Evolutionary conservation across 129 eudicot genomes (phyloP).

Genomic region (Escallonia herrerae): DNA sequence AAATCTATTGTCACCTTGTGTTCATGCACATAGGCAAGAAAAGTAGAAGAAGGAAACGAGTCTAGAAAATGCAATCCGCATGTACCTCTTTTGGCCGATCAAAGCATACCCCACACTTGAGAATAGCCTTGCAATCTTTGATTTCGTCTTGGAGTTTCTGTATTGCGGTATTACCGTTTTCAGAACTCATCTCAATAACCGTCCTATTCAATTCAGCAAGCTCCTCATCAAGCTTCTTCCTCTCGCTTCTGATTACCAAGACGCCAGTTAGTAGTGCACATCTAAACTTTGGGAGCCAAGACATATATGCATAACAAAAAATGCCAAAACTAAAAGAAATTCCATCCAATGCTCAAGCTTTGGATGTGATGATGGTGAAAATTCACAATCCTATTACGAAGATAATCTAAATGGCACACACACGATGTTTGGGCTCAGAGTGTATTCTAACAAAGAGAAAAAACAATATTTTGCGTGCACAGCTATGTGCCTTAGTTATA

Average conservation of each 20-base stretch:
- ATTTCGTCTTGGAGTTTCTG: slow-evolving; percentile 92
- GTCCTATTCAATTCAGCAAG: slow-evolving; percentile 51
- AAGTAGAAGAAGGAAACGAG: not conserved
- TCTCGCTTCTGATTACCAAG: slow-evolving; percentile 40
- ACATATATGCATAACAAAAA: not conserved
- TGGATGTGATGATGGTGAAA: too few species aligned
- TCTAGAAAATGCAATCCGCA: not conserved
- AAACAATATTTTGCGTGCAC: too few species aligned
- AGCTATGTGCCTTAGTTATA: too few species aligned
- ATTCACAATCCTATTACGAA: too few species aligned
- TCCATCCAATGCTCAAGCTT: too few species aligned
- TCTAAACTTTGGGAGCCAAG: not conserved
- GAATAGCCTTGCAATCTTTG: slow-evolving; percentile 84
- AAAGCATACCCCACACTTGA: slow-evolving; percentile 91
- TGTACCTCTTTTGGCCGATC: slow-evolving; percentile 97
- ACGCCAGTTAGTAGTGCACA: not conserved
- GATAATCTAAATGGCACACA: too few species aligned
- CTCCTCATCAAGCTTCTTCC: slow-evolving; percentile 83
- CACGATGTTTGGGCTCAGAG: too few species aligned
- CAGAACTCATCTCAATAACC: slow-evolving; percentile 61
- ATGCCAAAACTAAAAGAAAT: not conserved
- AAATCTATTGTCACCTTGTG: not conserved
- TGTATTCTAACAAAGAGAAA: too few species aligned
- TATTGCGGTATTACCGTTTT: slow-evolving; percentile 86
- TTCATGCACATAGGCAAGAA: not conserved